Conservation (phyloP, 1,284 basidiomycete genomes). For the Sanghuangporus sanghuang region DNA sequence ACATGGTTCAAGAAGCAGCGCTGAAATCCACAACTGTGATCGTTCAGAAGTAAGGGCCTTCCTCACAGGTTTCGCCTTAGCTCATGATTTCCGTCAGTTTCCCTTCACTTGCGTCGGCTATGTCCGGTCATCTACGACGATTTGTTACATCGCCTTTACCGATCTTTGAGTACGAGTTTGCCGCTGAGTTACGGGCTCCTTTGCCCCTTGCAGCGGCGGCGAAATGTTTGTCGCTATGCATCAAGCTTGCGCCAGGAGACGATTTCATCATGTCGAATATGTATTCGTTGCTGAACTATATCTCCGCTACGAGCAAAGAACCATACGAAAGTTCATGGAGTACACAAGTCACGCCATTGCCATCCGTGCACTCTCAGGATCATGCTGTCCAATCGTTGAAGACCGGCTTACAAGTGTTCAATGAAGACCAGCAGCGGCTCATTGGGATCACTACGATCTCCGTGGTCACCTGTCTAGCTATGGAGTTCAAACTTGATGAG, state of each 20-base stretch:
- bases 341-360: constrained; percentile 36
- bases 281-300: constrained; percentile 92
- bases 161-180: constrained; percentile 84
- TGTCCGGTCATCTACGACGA: constrained; percentile 79
- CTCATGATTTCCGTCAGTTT: constrained; percentile 46
- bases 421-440: constrained; percentile 81
- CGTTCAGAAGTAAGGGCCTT: constrained; percentile 66
- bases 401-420: constrained; percentile 55
- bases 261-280: constrained; percentile 93
- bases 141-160: constrained; percentile 87
- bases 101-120: constrained; percentile 69
- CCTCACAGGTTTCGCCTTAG: not conserved
- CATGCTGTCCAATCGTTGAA: constrained; percentile 51
- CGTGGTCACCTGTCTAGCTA: constrained; percentile 77
- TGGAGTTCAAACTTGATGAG: constrained; percentile 80
- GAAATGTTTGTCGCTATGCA: constrained; percentile 85
- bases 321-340: constrained; percentile 47
- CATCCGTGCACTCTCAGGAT: constrained; percentile 41
- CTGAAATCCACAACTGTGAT: constrained; percentile 75
- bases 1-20: constrained; percentile 80
- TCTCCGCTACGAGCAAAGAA: constrained; percentile 77
- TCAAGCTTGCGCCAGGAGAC: constrained; percentile 84
- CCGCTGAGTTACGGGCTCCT: constrained; percentile 64
- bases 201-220: constrained; percentile 82
- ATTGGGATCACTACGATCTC: constrained; percentile 90